Evolutionary conservation across 352 stramenopile species (phyloP).

Genomic region (Phytophthora lateralis): DNA sequence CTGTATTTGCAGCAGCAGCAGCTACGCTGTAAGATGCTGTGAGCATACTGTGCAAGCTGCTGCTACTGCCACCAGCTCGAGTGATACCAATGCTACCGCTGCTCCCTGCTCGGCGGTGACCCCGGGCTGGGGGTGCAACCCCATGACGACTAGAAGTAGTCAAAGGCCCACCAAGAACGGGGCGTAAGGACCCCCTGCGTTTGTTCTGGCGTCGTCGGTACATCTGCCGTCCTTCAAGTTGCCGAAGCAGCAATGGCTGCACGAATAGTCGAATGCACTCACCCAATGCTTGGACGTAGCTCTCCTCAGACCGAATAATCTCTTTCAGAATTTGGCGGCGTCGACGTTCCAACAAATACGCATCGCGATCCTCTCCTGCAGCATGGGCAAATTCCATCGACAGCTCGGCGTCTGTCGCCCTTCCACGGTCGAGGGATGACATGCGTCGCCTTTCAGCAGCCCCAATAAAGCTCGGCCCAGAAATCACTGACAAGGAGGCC

Average conservation of each 20-base stretch:
- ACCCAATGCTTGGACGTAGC: constrained; percentile 81
- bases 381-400: constrained; percentile 33
- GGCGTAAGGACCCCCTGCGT: constrained; percentile 60
- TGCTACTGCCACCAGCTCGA: constrained; percentile 48
- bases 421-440: constrained; percentile 40
- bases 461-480: constrained; percentile 17
- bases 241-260: constrained; percentile 75
- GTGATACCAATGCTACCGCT: constrained; percentile 42
- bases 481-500: constrained; percentile 33
- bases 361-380: constrained; percentile 49
- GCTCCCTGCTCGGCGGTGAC: constrained; percentile 35
- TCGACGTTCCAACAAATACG: constrained; percentile 61
- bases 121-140: constrained; percentile 5
- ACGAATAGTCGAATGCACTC: constrained; percentile 88
- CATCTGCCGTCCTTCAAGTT: constrained; percentile 82
- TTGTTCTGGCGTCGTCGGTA: constrained; percentile 67
- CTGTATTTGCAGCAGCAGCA: constrained; percentile 32
- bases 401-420: constrained; percentile 39
- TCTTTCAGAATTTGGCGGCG: constrained; percentile 83
- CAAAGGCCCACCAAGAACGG: constrained; percentile 39
- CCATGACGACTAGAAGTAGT: constrained; percentile 21
- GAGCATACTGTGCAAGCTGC: constrained; percentile 52
- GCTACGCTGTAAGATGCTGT: constrained; percentile 36
- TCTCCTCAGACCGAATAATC: constrained; percentile 84
- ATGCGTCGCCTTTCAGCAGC: constrained; percentile 26